Evolutionary conservation across 495 filamentous ascomycete species (phyloP).

Genomic region (Talaromyces wortmannii): DNA sequence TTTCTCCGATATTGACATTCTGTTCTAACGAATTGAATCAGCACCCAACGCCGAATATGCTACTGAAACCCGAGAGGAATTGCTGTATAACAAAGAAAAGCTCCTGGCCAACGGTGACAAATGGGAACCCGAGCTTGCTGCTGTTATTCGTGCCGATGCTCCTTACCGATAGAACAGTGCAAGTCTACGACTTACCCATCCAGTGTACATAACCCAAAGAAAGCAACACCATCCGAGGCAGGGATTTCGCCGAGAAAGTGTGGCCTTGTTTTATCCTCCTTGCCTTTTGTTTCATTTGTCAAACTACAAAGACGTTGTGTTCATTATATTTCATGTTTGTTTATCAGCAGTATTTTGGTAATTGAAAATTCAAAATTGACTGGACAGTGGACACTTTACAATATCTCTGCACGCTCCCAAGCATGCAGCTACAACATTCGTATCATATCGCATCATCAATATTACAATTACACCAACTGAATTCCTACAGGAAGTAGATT

Average conservation of each 20-base stretch:
- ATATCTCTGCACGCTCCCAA: neutral
- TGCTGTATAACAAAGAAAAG: constrained; percentile 99
- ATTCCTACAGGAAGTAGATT: too few relatives aligned
- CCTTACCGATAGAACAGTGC: constrained; percentile 64
- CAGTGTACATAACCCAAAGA: constrained; percentile 4
- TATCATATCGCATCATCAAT: too few relatives aligned
- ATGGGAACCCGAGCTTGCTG: constrained; percentile 97
- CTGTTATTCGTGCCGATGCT: constrained; percentile 79
- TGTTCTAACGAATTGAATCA: constrained; percentile 10
- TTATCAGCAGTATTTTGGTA: neutral
- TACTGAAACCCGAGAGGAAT: constrained; percentile 93
- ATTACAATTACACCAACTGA: too few relatives aligned
- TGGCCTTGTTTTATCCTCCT: neutral
- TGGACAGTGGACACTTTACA: neutral
- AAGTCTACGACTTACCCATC: neutral
- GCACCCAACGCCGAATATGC: constrained; percentile 95
- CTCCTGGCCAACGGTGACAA: constrained; percentile 86
- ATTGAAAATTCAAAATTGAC: neutral
- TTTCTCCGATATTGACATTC: neutral
- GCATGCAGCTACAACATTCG: too few relatives aligned
- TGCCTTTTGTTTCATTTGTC: neutral
- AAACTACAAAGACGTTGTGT: neutral
- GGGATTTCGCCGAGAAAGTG: neutral
- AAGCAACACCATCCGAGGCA: neutral
- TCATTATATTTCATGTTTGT: neutral